Conservation (phyloP, 2,329 filamentous ascomycete genomes). For the Colletotrichum falcatum region DNA sequence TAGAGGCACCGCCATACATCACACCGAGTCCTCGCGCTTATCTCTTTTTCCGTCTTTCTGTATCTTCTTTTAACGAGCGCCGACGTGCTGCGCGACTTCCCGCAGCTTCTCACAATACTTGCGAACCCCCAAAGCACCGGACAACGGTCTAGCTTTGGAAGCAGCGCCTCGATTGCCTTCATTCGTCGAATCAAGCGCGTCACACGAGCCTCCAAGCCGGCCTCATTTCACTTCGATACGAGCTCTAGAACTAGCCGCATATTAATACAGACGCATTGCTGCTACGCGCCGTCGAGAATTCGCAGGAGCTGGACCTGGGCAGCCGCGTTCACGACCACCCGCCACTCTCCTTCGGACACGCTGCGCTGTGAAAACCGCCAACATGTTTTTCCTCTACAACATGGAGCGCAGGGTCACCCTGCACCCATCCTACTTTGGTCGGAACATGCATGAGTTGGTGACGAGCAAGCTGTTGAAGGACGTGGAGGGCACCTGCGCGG, state of each 20-base stretch:
- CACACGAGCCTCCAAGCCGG: neutral
- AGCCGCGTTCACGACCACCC: constrained; percentile 3
- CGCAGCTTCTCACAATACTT: constrained; percentile 14
- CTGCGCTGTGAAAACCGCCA: constrained; percentile 44
- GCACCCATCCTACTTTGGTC: constrained; percentile 96
- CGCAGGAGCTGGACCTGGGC: constrained; percentile 3
- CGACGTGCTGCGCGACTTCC: constrained; percentile 2
- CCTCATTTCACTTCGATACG: neutral
- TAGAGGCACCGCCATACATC: constrained; percentile 13
- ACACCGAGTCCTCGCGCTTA: constrained; percentile 3
- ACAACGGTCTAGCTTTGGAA: constrained; percentile 3
- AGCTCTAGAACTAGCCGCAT: constrained; percentile 14
- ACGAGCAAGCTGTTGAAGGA: constrained; percentile 90
- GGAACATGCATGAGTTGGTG: constrained; percentile 91
- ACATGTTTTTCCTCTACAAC: constrained; percentile 98
- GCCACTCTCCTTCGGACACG: constrained; percentile 3
- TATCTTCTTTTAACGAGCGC: constrained; percentile 1
- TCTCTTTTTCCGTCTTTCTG: constrained; percentile 8
- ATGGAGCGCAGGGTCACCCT: constrained; percentile 94
- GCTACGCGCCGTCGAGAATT: constrained; percentile 6
- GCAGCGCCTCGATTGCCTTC: constrained; percentile 8
- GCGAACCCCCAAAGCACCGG: neutral
- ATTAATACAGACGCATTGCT: constrained; percentile 5
- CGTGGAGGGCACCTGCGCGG: constrained; percentile 94
- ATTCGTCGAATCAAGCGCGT: constrained; percentile 10